Base-by-base conservation (phyloP, 176 grass and related monocot species). In the Bothriochloa decipiens region DNA sequence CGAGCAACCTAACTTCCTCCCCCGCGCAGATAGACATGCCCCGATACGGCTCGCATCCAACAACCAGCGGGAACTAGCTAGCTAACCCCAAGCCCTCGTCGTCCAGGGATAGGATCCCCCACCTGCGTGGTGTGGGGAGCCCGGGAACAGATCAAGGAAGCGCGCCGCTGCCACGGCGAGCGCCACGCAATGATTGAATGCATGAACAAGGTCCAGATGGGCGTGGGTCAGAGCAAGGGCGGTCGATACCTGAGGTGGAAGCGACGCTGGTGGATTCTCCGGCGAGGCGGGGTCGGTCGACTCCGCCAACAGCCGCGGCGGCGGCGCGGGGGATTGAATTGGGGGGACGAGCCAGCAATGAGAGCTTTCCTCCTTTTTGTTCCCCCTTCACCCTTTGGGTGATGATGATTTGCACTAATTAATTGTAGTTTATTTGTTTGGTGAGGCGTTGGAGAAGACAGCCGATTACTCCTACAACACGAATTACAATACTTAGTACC, bases 351-450 rank as follows among this genome's bases (percentile, higher is more conserved):
- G 35, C 35, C 76, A 17, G 7, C 71, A 11, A 27, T 25, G 27
- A 26, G 45, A 74, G 71, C 71, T 74, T 74, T 32, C 15, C 45
- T 45, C 15, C 25, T 7, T 4, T 49, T 29, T 29, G 50, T 72
- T 47, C 41, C 18, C 3, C 62, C 58, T 8, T 61, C 58, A 61
- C 58, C 35, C 9, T 23, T 40, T 6, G 35, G 66, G 7, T 20
- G 16, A 41, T 70, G 29, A 32, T 50, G 3, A 40, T 53, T 55
- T 41, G 37, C 37, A 26, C 69, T 42, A 72, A 72, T 72, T 47
- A 72, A 47, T 73, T 74, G 8, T 66, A 32, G 13, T 66, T 66
- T 74, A 18, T 74, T 74, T 74, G 43, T 18, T 50, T 29, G 43
- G 71, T 74, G 26, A 14, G 23, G 43, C 1, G 11, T 49, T 9